These are phyloP conservation scores for Mycena latifolia DNA, from an alignment of 768 basidiomycete genomes.

Conservation along the genomic window DNA sequence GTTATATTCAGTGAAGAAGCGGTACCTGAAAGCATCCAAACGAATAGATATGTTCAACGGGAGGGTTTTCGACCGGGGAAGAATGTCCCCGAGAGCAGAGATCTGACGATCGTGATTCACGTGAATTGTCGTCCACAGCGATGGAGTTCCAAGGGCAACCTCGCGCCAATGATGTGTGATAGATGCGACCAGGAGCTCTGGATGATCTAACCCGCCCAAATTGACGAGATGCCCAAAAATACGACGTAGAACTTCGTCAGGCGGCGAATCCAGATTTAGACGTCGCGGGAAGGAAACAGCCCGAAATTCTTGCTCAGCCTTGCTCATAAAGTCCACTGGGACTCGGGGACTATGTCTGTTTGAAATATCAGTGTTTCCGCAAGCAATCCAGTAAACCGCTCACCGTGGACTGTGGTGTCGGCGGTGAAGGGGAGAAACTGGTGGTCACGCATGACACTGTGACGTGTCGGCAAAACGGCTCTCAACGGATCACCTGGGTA, in stretches of 20 bases:
- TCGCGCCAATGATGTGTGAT: slow-evolving; percentile 24
- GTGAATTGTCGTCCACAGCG: slow-evolving; percentile 24
- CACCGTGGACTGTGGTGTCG: too few relatives aligned
- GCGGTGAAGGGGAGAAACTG: too few relatives aligned
- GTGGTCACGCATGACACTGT: too few relatives aligned
- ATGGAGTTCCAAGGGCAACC: slow-evolving; percentile 23
- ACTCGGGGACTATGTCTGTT: too few relatives aligned
- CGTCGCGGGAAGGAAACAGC: not conserved
- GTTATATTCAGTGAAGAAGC: slow-evolving; percentile 22
- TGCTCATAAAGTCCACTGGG: too few relatives aligned
- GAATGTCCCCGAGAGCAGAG: slow-evolving; percentile 20
- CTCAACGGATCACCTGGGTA: too few relatives aligned
- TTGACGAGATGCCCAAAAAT: slow-evolving; percentile 23
- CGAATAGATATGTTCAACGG: slow-evolving; percentile 22
- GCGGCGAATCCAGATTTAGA: slow-evolving; percentile 13
- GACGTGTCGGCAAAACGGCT: too few relatives aligned
- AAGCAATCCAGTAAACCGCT: too few relatives aligned
- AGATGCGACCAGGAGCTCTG: slow-evolving; percentile 12
- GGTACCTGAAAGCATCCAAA: slow-evolving; percentile 27
- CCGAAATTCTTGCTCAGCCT: too few relatives aligned
- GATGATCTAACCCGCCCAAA: not conserved
- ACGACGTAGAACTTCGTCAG: slow-evolving; percentile 23
- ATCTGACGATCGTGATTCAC: slow-evolving; percentile 28
- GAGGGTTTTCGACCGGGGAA: slow-evolving; percentile 11
- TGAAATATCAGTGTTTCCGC: too few relatives aligned